These are phyloP conservation scores for Neurospora sp. DNA, from an alignment of 495 filamentous ascomycete species.

Conservation along the genomic window DNA sequence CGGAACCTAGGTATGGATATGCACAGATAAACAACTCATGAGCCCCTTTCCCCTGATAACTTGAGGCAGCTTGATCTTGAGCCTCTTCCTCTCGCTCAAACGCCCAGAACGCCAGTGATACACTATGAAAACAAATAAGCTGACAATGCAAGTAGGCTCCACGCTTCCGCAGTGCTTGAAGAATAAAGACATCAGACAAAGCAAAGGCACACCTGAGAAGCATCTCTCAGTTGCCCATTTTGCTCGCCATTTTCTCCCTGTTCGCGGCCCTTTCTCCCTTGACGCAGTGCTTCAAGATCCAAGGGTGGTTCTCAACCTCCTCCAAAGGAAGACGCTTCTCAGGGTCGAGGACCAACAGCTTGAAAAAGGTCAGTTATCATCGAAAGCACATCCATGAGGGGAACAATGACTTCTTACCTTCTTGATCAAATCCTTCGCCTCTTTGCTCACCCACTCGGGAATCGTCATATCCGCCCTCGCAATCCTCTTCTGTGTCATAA, in stretches of 20 bases:
- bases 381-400: neutral
- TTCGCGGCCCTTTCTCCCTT: slow-evolving; percentile 59
- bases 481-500: slow-evolving; percentile 92
- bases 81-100: neutral
- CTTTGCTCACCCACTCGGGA: slow-evolving; percentile 78
- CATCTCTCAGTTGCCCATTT: slow-evolving; percentile 10
- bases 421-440: slow-evolving; percentile 88
- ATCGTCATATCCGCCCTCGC: slow-evolving; percentile 84
- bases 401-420: slow-evolving; percentile 44
- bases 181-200: neutral
- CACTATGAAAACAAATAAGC: neutral
- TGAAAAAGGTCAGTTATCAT: neutral
- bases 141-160: neutral
- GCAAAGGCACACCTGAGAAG: neutral
- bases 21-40: neutral
- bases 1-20: neutral
- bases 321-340: slow-evolving; percentile 87
- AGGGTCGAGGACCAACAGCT: slow-evolving; percentile 89
- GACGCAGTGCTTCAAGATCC: slow-evolving; percentile 93
- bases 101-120: neutral
- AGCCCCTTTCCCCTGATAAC: neutral
- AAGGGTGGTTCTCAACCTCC: slow-evolving; percentile 83
- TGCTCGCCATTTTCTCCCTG: slow-evolving; percentile 25
- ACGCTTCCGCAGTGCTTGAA: neutral
- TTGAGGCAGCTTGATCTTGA: neutral